phyloP scores from a whole-genome alignment of 2,329 filamentous ascomycete genomes.

The Arthrobotrys sphaeroides region DNA sequence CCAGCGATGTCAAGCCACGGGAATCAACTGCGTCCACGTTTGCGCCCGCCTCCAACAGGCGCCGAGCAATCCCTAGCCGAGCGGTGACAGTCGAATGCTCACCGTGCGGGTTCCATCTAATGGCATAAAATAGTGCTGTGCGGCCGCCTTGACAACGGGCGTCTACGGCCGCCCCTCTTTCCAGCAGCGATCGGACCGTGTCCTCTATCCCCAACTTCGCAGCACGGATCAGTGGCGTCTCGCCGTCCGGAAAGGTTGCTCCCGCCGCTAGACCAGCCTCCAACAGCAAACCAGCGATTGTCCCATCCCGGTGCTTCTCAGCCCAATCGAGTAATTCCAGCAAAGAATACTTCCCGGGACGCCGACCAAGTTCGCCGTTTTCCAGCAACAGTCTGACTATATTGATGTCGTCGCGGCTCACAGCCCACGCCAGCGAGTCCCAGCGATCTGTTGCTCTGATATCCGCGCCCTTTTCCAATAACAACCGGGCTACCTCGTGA shows the following conservation, averaged over 20 bases:
- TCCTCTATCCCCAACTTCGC: not conserved
- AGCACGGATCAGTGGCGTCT: not conserved
- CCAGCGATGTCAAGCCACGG: not conserved
- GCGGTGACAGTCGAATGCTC: too few relatives aligned
- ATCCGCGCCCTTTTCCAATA: too few relatives aligned
- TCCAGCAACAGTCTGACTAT: not conserved
- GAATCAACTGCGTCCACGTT: not conserved
- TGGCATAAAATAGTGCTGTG: not conserved
- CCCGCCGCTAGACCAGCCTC: not conserved
- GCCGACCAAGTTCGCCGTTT: not conserved
- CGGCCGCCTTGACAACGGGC: not conserved
- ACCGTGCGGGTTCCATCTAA: too few relatives aligned
- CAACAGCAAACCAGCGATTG: not conserved
- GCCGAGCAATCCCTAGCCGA: too few relatives aligned
- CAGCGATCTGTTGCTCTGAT: too few relatives aligned
- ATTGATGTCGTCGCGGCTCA: not conserved
- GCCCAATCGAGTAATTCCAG: not conserved
- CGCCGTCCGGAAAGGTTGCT: not conserved
- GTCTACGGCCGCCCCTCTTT: not conserved
- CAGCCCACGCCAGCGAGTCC: not conserved
- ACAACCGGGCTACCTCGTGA: too few relatives aligned
- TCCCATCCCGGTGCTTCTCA: too few relatives aligned
- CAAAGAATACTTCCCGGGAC: not conserved
- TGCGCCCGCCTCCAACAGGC: too few relatives aligned
- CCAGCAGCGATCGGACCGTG: not conserved